Base-by-base conservation (phyloP, 371 early-diverging fungal genomes). In the Lichtheimia ornata region DNA sequence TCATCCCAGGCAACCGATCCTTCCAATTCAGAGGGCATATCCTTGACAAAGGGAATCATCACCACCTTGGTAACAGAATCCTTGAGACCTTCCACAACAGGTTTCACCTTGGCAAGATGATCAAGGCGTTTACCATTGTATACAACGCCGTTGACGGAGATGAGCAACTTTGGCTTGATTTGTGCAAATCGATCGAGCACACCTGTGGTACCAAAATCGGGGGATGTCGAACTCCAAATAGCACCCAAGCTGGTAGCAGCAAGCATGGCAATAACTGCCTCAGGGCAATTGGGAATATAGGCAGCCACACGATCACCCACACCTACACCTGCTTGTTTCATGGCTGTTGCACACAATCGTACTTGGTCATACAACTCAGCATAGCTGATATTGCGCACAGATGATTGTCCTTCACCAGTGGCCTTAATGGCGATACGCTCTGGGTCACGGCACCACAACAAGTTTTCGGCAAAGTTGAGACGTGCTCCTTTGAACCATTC, bases 111-210 rank as follows among this genome's bases (percentile, higher is more conserved):
- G 25, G 78, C 79, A 15, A 90, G 58, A 67, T 97, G 96, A 61
- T 92, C 86, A 62, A 94, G 84, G 13, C 74, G 74, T 59, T 93
- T 94, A 49, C 91, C 92, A 63, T 97, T 98, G 77, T 99, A 96
- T 51, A 88, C 73, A 12, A 94, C 93, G 4, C 88, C 88, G 68
- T 97, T 92, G 41, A 92, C 87, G 17, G 97, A 94, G 50, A 99
- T 87, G 55, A 99, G 76, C 30, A 99, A 74, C 71, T 93, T 96
- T 53, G 99, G 97, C 65, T 89, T 73, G 66, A 99, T 95, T 74
- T 99, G 99, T 2, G 87, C 75, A 67, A 99, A 97, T 54, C 99
- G 84, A 63, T 99, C 96, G 25, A 96, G 77, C 3, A 99, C 95
- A 59, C 96, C 98, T 18, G 88, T 82, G 20, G 88, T 82, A 18